These are phyloP conservation scores for Ceratobasidium sp. DNA, from an alignment of 1,284 basidiomycete species.

Conservation along the genomic window DNA sequence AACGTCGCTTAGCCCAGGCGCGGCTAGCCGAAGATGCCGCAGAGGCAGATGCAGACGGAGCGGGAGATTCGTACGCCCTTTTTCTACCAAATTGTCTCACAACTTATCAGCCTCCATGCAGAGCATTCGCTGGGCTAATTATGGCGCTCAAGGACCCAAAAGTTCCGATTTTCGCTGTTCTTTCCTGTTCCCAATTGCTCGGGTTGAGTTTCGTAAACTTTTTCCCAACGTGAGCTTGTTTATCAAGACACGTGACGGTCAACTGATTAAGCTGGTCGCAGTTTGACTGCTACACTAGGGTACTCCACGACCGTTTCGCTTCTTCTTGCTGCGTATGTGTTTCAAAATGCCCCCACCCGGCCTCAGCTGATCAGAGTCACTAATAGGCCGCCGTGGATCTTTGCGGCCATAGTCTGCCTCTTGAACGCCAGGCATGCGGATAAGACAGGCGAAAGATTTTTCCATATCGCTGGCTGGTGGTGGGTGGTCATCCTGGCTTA, in stretches of 20 bases:
- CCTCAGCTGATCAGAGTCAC: conserved; percentile 51
- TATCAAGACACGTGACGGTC: background rate
- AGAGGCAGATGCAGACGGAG: conserved; percentile 73
- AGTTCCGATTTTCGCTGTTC: conserved; percentile 70
- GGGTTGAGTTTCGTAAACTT: conserved; percentile 80
- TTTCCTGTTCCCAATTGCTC: conserved; percentile 66
- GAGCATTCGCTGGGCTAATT: conserved; percentile 67
- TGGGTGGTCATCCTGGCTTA: conserved; percentile 74
- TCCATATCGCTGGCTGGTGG: conserved; percentile 73
- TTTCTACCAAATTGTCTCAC: background rate
- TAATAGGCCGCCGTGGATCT: conserved; percentile 73
- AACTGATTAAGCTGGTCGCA: conserved; percentile 52
- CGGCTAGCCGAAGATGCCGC: conserved; percentile 83
- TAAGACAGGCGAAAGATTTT: conserved; percentile 74
- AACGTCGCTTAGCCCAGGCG: conserved; percentile 75
- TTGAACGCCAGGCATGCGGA: conserved; percentile 77
- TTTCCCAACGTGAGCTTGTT: conserved; percentile 71
- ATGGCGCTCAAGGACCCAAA: conserved; percentile 74
- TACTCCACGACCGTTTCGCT: conserved; percentile 72
- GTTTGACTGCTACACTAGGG: conserved; percentile 74
- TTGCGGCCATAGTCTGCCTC: conserved; percentile 68
- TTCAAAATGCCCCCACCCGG: conserved; percentile 27
- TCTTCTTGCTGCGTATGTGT: conserved; percentile 71
- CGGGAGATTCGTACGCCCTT: conserved; percentile 65
- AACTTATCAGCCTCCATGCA: conserved; percentile 52